Conservation (phyloP, 495 filamentous ascomycete genomes). For the Talaromyces proteolyticus region DNA sequence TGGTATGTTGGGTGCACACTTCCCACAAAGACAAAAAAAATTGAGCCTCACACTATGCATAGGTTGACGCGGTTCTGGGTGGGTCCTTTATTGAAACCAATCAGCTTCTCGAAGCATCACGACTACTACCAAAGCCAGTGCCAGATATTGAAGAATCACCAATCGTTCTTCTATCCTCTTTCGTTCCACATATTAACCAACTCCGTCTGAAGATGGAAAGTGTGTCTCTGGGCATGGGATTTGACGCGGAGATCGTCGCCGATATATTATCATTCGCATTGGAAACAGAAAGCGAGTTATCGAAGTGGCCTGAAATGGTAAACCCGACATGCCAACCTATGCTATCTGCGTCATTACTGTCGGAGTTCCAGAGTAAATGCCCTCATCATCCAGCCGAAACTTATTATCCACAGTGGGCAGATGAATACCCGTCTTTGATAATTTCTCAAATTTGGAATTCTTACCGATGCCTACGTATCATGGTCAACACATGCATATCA, state of each 20-base stretch:
- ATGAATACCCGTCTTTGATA: background rate
- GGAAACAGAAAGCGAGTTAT: background rate
- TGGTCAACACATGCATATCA: background rate
- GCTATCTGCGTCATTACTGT: background rate
- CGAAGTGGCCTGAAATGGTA: background rate
- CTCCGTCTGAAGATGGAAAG: background rate
- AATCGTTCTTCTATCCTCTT: background rate
- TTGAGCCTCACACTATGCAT: background rate
- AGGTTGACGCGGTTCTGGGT: background rate
- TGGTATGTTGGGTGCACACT: background rate
- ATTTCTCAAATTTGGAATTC: background rate
- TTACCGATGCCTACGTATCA: background rate
- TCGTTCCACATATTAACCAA: background rate
- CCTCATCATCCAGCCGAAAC: too few relatives aligned
- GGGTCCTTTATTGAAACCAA: background rate
- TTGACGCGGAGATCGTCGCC: background rate
- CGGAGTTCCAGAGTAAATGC: too few relatives aligned
- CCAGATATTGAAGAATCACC: background rate
- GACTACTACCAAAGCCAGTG: too few relatives aligned
- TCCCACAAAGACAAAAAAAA: background rate
- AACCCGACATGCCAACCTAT: background rate
- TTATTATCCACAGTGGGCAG: background rate
- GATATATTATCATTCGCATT: background rate
- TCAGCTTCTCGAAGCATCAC: background rate
- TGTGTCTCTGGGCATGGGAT: background rate